Evolutionary conservation across 352 stramenopile genomes (phyloP).

Genomic region (Elongisporangium senticosum): DNA sequence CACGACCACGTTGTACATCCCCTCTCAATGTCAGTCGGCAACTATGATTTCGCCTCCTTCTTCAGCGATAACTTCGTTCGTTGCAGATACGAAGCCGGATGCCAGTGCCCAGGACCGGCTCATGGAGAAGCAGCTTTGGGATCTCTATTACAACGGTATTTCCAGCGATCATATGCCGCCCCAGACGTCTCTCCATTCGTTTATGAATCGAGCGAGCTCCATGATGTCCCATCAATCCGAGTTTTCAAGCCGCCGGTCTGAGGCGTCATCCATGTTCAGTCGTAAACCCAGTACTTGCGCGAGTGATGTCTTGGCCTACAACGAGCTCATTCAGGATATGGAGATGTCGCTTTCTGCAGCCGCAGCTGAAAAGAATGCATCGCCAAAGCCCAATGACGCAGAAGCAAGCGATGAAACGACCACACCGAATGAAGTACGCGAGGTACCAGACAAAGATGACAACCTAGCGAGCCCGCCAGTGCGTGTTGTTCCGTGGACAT

Average conservation of each 20-base stretch:
- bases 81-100: constrained; percentile 1
- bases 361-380: neutral
- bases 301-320: constrained; percentile 57
- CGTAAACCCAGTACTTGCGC: constrained; percentile 43
- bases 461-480: neutral
- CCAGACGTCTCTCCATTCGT: neutral
- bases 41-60: constrained; percentile 3
- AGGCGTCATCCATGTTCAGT: constrained; percentile 29
- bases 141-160: constrained; percentile 57
- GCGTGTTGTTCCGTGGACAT: neutral
- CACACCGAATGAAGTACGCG: neutral
- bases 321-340: constrained; percentile 62
- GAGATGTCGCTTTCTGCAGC: constrained; percentile 19
- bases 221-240: constrained; percentile 5
- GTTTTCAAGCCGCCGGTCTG: constrained; percentile 15
- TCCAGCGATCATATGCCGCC: constrained; percentile 19
- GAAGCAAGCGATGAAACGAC: neutral
- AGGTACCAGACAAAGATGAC: neutral
- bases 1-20: constrained; percentile 51
- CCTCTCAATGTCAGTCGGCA: constrained; percentile 12
- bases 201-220: neutral
- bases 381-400: neutral
- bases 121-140: constrained; percentile 53
- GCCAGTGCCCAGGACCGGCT: constrained; percentile 19
- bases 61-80: constrained; percentile 4